Conservation (phyloP, 116 monocot species). For the Cymodocea nodosa region DNA sequence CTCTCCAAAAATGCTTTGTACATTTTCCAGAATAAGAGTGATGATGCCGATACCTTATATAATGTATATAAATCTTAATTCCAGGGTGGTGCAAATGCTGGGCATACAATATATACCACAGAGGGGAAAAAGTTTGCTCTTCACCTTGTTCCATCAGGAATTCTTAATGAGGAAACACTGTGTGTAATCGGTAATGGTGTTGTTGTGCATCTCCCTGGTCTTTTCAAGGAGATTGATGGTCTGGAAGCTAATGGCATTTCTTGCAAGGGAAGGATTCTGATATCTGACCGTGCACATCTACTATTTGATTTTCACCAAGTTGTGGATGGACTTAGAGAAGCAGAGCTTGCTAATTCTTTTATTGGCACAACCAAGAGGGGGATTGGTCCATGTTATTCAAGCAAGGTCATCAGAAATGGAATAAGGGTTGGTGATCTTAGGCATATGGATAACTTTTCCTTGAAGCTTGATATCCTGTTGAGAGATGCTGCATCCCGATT, state of each 20-base stretch:
- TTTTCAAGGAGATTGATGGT: constrained; percentile 76
- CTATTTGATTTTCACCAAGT: constrained; percentile 91
- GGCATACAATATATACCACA: constrained; percentile 87
- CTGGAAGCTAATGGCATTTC: constrained; percentile 67
- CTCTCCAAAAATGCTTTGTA: too few relatives aligned
- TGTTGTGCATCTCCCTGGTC: constrained; percentile 84
- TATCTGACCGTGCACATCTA: constrained; percentile 90
- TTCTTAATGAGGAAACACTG: constrained; percentile 68
- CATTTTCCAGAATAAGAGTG: not conserved
- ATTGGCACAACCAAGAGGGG: constrained; percentile 95
- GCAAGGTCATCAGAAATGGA: constrained; percentile 75
- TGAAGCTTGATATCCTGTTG: constrained; percentile 64
- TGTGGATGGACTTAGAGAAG: constrained; percentile 78
- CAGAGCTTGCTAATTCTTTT: constrained; percentile 65
- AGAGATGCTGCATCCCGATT: constrained; percentile 75
- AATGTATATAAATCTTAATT: not conserved
- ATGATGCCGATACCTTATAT: not conserved
- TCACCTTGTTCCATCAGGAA: constrained; percentile 92
- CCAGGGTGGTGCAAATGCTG: constrained; percentile 97
- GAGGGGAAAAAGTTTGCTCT: constrained; percentile 94
- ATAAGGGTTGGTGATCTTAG: constrained; percentile 72
- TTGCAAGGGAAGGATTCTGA: constrained; percentile 69
- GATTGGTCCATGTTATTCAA: constrained; percentile 90
- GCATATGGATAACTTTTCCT: constrained; percentile 70
- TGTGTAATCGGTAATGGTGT: constrained; percentile 91